Evolutionary conservation across 371 early-diverging fungal species (phyloP), one percentile per base, ranked within the genome.

Genomic region (Syncephalastrum monosporum): DNA sequence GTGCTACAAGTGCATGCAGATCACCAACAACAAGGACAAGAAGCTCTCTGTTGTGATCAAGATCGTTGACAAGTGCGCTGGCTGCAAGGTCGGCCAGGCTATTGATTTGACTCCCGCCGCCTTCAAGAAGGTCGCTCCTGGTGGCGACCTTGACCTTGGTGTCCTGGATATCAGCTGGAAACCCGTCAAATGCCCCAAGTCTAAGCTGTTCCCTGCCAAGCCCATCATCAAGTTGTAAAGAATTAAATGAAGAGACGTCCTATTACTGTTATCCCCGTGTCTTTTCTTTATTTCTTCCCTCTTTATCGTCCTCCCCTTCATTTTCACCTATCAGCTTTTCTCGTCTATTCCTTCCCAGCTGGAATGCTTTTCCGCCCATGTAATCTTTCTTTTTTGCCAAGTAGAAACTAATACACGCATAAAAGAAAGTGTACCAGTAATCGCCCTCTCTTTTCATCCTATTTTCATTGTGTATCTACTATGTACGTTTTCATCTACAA

Each of bases 1-100:
- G 47, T 79, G 79, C 59, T 79, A 75, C 66, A 75, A 75, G 61
- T 79, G 79, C 53, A 72, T 79, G 71, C 69, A 79, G 66, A 71
- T 79, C 43, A 67, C 66, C 49, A 79, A 79, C 62, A 64, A 68
- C 48, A 64, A 64, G 42, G 59, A 70, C 62, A 67, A 69, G 58
- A 63, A 67, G n/a, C 61, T 61, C 24, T 49, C 60, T 17, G 70
- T 73, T 41, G 51, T 64, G 55, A 74, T 79, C 47, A 74, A 68
- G 60, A 69, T 75, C 53, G 74, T 78, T 42, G 79, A 78, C 55
- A 71, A 72, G 46, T 78, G 79, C 53, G 79, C 78, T 45, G 71
- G 67, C n/a, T 78, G 79, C 56, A 56, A 63, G 46, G 67, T 71
- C 24, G 66, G 69, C 57, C 59, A 60, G 43, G 66, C 71, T 48